Evolutionary conservation across 345 rosid genomes (phyloP).

Genomic region (Rhodamnia rubescens): DNA sequence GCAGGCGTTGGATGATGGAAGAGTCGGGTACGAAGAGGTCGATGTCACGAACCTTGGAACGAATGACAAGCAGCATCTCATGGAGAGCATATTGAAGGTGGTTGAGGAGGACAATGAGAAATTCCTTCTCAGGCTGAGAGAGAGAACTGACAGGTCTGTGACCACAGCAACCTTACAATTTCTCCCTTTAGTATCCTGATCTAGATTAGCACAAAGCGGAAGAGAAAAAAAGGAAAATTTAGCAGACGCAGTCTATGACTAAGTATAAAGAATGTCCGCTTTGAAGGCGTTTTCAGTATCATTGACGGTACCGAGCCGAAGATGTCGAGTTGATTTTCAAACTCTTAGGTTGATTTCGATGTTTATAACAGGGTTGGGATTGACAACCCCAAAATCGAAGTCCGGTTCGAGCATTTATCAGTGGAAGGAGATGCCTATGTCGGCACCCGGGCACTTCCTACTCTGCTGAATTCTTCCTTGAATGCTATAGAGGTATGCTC

Average conservation of each 20-base stretch:
- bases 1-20: slow-evolving; percentile 27
- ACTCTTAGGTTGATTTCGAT: background rate
- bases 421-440: slow-evolving; percentile 46
- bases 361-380: slow-evolving; percentile 32
- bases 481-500: slow-evolving; percentile 30
- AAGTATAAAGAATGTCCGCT: background rate
- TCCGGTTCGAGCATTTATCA: slow-evolving; percentile 28
- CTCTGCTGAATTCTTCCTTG: slow-evolving; percentile 26
- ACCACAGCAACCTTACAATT: background rate
- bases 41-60: slow-evolving; percentile 32
- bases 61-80: slow-evolving; percentile 21
- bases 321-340: background rate
- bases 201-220: background rate
- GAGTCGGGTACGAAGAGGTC: slow-evolving; percentile 23
- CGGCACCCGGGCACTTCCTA: slow-evolving; percentile 49
- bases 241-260: background rate
- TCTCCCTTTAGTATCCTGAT: background rate
- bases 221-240: background rate
- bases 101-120: slow-evolving; percentile 52
- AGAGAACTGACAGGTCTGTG: slow-evolving; percentile 42
- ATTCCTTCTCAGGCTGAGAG: slow-evolving; percentile 28
- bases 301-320: background rate
- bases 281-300: background rate
- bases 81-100: slow-evolving; percentile 34
- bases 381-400: slow-evolving; percentile 40